These are phyloP conservation scores for Darksidea phi DNA, from an alignment of 495 filamentous ascomycete genomes.

Conservation along the genomic window DNA sequence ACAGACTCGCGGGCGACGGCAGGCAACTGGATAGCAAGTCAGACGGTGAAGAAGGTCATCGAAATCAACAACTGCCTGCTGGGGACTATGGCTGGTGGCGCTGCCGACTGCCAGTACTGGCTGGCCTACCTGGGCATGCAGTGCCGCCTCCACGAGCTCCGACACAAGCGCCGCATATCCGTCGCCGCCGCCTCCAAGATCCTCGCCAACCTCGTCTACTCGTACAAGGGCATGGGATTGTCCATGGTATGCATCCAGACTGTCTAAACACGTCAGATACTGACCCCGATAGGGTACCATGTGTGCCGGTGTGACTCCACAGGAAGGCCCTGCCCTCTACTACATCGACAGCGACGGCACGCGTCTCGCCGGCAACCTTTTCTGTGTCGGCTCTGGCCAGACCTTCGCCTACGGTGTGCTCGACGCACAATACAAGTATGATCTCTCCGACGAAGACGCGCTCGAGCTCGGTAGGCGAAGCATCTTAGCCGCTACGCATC, in stretches of 20 bases:
- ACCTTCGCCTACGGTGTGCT: constrained; percentile 98
- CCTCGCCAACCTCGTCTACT: constrained; percentile 94
- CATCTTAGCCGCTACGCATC: constrained; percentile 95
- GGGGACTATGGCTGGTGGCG: constrained; percentile 98
- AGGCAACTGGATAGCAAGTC: constrained; percentile 97
- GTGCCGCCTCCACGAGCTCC: constrained; percentile 97
- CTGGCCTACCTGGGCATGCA: constrained; percentile 97
- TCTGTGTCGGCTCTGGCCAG: constrained; percentile 97
- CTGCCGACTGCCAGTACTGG: constrained; percentile 99
- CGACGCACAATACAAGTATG: constrained; percentile 90
- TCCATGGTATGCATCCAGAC: constrained; percentile 60
- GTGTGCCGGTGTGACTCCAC: constrained; percentile 94
- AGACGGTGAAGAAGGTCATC: constrained; percentile 99
- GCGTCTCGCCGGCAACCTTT: constrained; percentile 85
- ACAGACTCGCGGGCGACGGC: constrained; percentile 96
- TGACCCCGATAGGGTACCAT: constrained; percentile 67
- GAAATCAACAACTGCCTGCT: constrained; percentile 87
- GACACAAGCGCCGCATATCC: constrained; percentile 96
- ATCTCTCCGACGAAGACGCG: constrained; percentile 79
- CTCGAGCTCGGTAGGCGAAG: constrained; percentile 84
- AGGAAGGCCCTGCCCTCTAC: constrained; percentile 96
- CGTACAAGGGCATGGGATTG: constrained; percentile 95
- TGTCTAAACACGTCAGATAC: not conserved
- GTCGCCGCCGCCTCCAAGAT: constrained; percentile 98
- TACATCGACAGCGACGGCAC: constrained; percentile 99